phyloP scores from a whole-genome alignment of 2,329 filamentous ascomycete genomes.

The Colletotrichum lindemuthianum region DNA sequence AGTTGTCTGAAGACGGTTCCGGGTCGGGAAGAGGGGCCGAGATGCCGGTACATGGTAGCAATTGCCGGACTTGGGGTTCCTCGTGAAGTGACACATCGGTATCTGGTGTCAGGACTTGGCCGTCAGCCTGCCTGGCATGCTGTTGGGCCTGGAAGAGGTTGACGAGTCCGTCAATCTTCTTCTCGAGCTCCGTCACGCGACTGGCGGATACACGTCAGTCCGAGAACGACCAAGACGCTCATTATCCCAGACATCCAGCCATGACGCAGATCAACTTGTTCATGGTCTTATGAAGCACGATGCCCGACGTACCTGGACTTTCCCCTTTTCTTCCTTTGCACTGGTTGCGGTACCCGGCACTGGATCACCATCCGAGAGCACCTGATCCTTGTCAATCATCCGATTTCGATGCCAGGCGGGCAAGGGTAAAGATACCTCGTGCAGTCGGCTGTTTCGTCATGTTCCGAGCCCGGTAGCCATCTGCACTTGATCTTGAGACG shows the following conservation, averaged over 20 bases:
- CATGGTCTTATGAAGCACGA: not conserved
- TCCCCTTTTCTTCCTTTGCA: slow-evolving; percentile 47
- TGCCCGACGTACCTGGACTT: slow-evolving; percentile 46
- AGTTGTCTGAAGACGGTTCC: not conserved
- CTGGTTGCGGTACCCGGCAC: slow-evolving; percentile 47
- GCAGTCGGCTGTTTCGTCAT: slow-evolving; percentile 38
- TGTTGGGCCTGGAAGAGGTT: slow-evolving; percentile 47
- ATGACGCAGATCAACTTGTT: too few relatives aligned
- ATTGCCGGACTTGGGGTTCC: not conserved
- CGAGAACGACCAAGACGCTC: too few relatives aligned
- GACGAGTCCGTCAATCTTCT: slow-evolving; percentile 53
- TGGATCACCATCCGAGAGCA: slow-evolving; percentile 47
- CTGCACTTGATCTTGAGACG: slow-evolving; percentile 50
- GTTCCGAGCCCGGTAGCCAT: slow-evolving; percentile 42
- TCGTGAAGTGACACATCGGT: not conserved
- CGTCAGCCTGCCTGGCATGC: slow-evolving; percentile 14
- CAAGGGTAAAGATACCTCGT: slow-evolving; percentile 39
- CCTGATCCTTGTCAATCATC: slow-evolving; percentile 36
- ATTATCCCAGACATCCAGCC: too few relatives aligned
- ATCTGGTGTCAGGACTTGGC: not conserved
- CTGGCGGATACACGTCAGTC: slow-evolving; percentile 37
- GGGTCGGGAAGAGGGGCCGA: not conserved
- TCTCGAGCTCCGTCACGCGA: slow-evolving; percentile 50
- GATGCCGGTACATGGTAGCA: not conserved
- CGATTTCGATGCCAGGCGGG: not conserved